phyloP scores from a whole-genome alignment of 495 filamentous ascomycete species.

The Tuber aestivum region DNA sequence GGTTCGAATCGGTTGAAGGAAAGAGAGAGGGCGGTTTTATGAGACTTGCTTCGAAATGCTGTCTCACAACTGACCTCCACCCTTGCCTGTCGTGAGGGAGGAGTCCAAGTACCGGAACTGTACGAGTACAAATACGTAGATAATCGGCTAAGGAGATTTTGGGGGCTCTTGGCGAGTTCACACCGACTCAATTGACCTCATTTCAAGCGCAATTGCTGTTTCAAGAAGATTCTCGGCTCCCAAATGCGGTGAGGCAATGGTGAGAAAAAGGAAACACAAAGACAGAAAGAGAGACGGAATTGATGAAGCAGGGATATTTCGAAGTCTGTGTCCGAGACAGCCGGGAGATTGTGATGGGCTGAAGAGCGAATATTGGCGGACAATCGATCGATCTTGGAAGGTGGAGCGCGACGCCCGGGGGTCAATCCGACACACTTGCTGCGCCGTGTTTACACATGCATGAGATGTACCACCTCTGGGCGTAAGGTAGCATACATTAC shows the following conservation, averaged over 20 bases:
- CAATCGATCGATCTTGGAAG: constrained; percentile 37
- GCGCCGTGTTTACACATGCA: neutral
- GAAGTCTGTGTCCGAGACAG: constrained; percentile 16
- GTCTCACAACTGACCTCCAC: constrained; percentile 3
- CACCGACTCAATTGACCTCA: constrained; percentile 15
- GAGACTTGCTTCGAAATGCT: constrained; percentile 19
- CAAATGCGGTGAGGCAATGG: constrained; percentile 16
- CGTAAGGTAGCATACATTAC: constrained; percentile 7
- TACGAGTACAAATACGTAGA: neutral
- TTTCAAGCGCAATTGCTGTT: constrained; percentile 18
- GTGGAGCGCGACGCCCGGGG: constrained; percentile 26
- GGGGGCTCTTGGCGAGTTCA: constrained; percentile 12
- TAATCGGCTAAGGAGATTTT: neutral
- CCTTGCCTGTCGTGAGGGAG: neutral
- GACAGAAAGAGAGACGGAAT: constrained; percentile 11
- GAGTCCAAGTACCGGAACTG: neutral
- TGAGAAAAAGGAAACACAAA: constrained; percentile 8
- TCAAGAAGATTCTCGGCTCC: constrained; percentile 14
- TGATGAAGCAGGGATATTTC: constrained; percentile 23
- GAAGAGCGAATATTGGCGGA: constrained; percentile 28
- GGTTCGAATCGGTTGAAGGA: neutral
- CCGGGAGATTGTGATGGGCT: constrained; percentile 38
- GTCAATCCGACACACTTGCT: constrained; percentile 20
- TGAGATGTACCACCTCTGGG: constrained; percentile 12
- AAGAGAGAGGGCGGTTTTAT: constrained; percentile 23